Conservation (phyloP, 306 rosid genomes). For the Cucumis sativus region Cucumber_9930_V3 NC_026660.2:30952501-30953000, state of each 20-base stretch:
- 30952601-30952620: background rate
- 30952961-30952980: conserved; percentile 1
- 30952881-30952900: background rate
- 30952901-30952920: background rate
- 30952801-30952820: background rate
- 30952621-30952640: background rate
- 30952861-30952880: background rate
- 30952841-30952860: background rate
- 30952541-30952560: background rate
- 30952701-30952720: background rate
- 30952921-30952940: background rate
- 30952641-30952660: background rate
- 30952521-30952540: background rate
- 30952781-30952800: background rate
- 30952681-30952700: background rate
- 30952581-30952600: background rate
- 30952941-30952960: background rate
- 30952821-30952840: background rate
- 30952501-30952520: background rate
- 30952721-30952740: background rate
- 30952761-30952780: background rate
- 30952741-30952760: background rate
- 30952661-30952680: background rate
- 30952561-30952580: background rate
- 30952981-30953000: background rate